Conservation (phyloP, 352 stramenopile genomes). For the Phytopythium mirpurense region DNA sequence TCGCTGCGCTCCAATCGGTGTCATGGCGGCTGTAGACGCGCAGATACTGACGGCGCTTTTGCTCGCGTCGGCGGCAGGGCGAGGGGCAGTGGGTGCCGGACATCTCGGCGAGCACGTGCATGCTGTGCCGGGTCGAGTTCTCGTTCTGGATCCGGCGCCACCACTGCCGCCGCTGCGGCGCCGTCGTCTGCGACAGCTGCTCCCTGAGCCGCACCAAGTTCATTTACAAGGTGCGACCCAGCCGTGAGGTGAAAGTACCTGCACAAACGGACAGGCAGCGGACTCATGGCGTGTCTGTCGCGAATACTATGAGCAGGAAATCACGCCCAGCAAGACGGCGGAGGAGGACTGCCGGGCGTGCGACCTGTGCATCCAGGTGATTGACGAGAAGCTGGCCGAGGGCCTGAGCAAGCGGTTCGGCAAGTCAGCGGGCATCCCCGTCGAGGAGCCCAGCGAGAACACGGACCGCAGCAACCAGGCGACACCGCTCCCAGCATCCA, state of each 20-base stretch:
- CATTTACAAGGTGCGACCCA: conserved; percentile 88
- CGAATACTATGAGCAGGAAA: conserved; percentile 54
- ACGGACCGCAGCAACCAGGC: conserved; percentile 32
- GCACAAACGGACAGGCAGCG: not conserved
- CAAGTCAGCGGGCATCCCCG: conserved; percentile 15
- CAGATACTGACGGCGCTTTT: not conserved
- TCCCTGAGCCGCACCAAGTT: conserved; percentile 77
- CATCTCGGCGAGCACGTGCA: conserved; percentile 70
- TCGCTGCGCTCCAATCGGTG: no score
- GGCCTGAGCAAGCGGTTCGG: conserved; percentile 72
- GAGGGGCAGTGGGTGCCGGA: conserved; percentile 85
- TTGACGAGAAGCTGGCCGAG: conserved; percentile 81
- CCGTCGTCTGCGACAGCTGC: conserved; percentile 75
- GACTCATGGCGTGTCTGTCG: no score
- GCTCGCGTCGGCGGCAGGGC: conserved; percentile 22
- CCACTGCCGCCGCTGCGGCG: conserved; percentile 85
- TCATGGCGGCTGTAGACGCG: no score
- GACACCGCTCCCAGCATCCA: conserved; percentile 35
- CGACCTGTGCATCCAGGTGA: conserved; percentile 77
- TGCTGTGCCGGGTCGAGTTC: conserved; percentile 82
- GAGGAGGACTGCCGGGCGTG: conserved; percentile 74
- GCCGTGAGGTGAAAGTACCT: conserved; percentile 20
- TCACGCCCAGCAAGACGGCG: conserved; percentile 45
- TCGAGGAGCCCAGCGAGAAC: conserved; percentile 18
- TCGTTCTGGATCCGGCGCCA: conserved; percentile 84